phyloP scores from a whole-genome alignment of 169 alveolate species.

The Plasmodium yoelii region DNA sequence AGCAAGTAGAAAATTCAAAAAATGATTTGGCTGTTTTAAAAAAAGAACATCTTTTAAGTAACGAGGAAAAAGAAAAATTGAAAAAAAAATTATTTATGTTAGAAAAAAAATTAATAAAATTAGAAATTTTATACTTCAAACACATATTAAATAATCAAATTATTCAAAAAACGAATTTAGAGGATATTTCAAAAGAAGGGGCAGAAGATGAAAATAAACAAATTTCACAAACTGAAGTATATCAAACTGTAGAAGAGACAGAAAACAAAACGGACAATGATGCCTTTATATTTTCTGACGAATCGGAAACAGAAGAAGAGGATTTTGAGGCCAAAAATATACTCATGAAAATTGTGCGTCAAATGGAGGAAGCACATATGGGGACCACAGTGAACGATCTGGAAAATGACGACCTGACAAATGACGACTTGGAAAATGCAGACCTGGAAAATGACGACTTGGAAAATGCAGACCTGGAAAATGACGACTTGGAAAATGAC shows the following conservation, averaged over 20 bases:
- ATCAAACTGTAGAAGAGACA: neutral
- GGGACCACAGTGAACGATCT: neutral
- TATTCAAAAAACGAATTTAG: no score
- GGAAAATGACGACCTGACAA: conserved; percentile 7
- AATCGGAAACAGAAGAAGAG: conserved; percentile 29
- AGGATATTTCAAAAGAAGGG: neutral
- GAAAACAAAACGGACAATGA: neutral
- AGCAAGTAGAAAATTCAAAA: conserved; percentile 29
- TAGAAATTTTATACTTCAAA: conserved; percentile 13
- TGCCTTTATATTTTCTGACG: conserved; percentile 38
- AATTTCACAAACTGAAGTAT: neutral
- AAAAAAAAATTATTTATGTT: conserved; percentile 21
- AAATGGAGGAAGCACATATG: neutral
- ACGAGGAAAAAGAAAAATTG: conserved; percentile 33
- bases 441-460: neutral
- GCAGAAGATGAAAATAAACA: neutral
- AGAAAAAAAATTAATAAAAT: conserved; percentile 34
- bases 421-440: neutral
- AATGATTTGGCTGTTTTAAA: conserved; percentile 18
- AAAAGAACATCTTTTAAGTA: conserved; percentile 15
- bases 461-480: neutral
- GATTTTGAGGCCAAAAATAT: neutral
- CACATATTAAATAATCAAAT: neutral
- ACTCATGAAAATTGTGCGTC: neutral
- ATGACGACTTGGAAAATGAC: neutral